Percentiles rank a stretch among this genome's conserved stretches.
phyloP scores from a whole-genome alignment of 2,329 filamentous ascomycete species.

The Fusarium sp. region DNA sequence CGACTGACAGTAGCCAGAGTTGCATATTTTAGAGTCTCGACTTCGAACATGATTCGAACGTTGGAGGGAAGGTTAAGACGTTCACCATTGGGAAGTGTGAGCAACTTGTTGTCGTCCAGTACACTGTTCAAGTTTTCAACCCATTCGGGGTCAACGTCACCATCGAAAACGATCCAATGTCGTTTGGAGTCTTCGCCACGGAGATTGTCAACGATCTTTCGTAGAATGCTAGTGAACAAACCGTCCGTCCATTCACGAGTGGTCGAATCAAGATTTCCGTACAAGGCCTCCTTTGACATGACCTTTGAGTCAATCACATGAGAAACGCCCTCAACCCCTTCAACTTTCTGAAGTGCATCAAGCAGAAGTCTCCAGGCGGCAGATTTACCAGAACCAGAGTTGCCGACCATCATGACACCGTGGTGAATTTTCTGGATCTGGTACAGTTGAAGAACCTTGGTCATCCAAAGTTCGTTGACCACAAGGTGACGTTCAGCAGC shows the following conservation, averaged over 20 bases:
- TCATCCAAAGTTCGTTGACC: conserved; percentile 95
- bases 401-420: conserved; percentile 99
- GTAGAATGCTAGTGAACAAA: conserved; percentile 95
- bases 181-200: conserved; percentile 96
- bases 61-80: conserved; percentile 94
- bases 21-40: conserved; percentile 96
- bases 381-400: conserved; percentile 97
- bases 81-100: conserved; percentile 97
- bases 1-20: conserved; percentile 98
- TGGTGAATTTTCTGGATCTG: conserved; percentile 99
- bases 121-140: conserved; percentile 99
- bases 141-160: conserved; percentile 99
- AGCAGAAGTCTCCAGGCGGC: conserved; percentile 93
- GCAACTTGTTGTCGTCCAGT: conserved; percentile 97
- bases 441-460: conserved; percentile 95
- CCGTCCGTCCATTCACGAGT: conserved; percentile 99
- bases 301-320: conserved; percentile 99
- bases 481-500: conserved; percentile 89
- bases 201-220: conserved; percentile 98
- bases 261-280: conserved; percentile 94
- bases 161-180: conserved; percentile 99
- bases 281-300: conserved; percentile 98
- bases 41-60: conserved; percentile 99
- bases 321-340: conserved; percentile 91
- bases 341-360: conserved; percentile 89